These are phyloP conservation scores for Aspergillus carlsbadensis DNA, from an alignment of 495 filamentous ascomycete species.

Conservation along the genomic window DNA sequence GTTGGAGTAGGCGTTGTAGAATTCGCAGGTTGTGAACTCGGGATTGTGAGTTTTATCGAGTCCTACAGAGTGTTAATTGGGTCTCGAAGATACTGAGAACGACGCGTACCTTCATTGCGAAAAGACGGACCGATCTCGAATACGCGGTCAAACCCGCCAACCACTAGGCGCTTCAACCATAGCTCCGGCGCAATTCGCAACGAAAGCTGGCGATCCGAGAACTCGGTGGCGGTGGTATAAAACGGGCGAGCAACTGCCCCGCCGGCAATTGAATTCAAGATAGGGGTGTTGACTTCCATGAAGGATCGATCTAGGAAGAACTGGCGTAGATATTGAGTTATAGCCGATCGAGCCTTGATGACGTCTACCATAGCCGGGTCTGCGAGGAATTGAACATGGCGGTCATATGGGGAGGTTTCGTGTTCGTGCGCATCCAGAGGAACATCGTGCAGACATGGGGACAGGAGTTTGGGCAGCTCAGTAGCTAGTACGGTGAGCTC, in stretches of 20 bases:
- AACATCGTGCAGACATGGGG: constrained; percentile 73
- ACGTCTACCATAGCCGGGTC: constrained; percentile 64
- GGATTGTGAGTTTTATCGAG: constrained; percentile 92
- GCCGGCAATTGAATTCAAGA: constrained; percentile 71
- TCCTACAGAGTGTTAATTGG: constrained; percentile 32
- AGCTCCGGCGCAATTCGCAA: constrained; percentile 90
- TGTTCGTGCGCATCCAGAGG: constrained; percentile 63
- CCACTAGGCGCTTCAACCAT: constrained; percentile 88
- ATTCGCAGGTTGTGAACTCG: constrained; percentile 96
- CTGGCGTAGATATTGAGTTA: constrained; percentile 71
- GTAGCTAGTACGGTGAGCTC: constrained; percentile 73
- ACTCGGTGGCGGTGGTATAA: constrained; percentile 68
- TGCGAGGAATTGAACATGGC: constrained; percentile 79
- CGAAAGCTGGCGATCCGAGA: constrained; percentile 64
- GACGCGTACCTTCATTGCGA: constrained; percentile 75
- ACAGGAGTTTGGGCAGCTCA: constrained; percentile 65
- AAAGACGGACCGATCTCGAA: constrained; percentile 95
- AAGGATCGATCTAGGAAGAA: constrained; percentile 71
- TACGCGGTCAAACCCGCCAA: constrained; percentile 84
- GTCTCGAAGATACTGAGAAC: neutral
- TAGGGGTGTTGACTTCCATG: constrained; percentile 85
- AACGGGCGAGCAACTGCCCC: constrained; percentile 89
- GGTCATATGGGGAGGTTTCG: constrained; percentile 64
- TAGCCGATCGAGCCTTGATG: constrained; percentile 68
- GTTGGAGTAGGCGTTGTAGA: constrained; percentile 84